Evolutionary conservation across 2,329 filamentous ascomycete genomes (phyloP), one percentile per base, ranked within the genome.

Genomic region (Myriosclerotinia scirpicola): DNA sequence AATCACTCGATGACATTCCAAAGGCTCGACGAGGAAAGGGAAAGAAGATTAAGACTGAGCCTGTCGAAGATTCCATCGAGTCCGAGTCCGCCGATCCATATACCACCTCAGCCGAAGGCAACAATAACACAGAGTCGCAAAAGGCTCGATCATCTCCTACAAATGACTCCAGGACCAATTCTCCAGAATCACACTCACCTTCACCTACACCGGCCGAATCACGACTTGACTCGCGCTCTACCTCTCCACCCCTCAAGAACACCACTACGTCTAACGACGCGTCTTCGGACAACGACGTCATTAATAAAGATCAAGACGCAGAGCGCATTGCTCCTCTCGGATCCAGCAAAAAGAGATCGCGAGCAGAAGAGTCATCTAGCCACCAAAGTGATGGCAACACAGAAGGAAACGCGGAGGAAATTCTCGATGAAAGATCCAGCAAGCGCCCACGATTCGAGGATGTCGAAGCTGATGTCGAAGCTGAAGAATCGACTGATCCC

Each of bases 181-280:
- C 52, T 46, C 38, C 62, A 9, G 54, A 50, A 36, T 62, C 62
- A 20, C 66, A 65, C 48, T 62, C 66, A 36, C 62, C 64, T 42
- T 53, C 66, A 15, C 63, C 66, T 53, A 56, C 64, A n/a, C 30
- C 48, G 3, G 46, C n/a, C 17, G 52, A 67, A 11, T 52, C 52
- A 15, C 54, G 56, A 65, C 54, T 42, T n/a, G 66, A 67, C 7
- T 67, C 61, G 4, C 61, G 61, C 17, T 67, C 63, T 20, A 66
- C 62, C 48, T 55, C 63, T 11, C 65, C 65, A 34, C 63, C 66
- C 14, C 42, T 36, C 2, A 52, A 26, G 36, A 60, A 40, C 3
- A 48, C 34, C 7, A 40, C 26, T 5, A 42, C 34, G 36, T 65
- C 54, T 12, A 54, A 54, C 14, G 61, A 59, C 48, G 36, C 54